Conservation (phyloP, 257 asterid species). For the Eustoma russellianum region DNA sequence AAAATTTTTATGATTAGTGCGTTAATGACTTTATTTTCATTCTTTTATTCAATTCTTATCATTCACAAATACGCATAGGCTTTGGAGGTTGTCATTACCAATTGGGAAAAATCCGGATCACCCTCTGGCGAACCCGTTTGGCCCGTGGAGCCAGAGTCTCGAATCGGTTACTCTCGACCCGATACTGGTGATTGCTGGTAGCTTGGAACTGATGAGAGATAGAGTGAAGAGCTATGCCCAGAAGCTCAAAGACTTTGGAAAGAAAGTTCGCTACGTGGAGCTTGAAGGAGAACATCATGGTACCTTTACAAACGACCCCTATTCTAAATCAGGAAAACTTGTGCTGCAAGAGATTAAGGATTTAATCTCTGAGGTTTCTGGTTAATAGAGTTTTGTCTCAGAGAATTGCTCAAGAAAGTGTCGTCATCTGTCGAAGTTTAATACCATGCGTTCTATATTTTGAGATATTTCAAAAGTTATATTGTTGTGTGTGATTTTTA, state of each 20-base stretch:
- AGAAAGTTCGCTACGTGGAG: constrained; percentile 34
- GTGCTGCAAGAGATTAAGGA: constrained; percentile 24
- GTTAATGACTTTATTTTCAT: no score
- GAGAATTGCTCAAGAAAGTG: no score
- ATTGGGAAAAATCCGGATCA: constrained; percentile 49
- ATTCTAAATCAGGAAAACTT: constrained; percentile 28
- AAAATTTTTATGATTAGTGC: no score
- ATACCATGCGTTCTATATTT: no score
- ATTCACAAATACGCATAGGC: constrained; percentile 17
- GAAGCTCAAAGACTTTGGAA: constrained; percentile 35
- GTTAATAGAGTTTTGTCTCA: no score
- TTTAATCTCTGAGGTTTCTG: no score
- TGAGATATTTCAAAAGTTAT: no score
- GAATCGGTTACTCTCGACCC: constrained; percentile 41
- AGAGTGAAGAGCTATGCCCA: constrained; percentile 43
- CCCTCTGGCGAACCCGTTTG: constrained; percentile 65
- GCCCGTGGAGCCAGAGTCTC: constrained; percentile 52
- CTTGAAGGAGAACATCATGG: constrained; percentile 51
- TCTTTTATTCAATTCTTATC: no score
- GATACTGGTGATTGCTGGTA: constrained; percentile 59
- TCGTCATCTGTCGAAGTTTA: no score
- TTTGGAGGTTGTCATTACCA: constrained; percentile 71
- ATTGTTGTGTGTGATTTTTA: no score
- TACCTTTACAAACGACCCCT: constrained; percentile 41
- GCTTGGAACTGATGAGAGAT: constrained; percentile 51